These are phyloP conservation scores for Cyanodermella asteris DNA, from an alignment of 2,329 filamentous ascomycete genomes.

Conservation along the genomic window DNA sequence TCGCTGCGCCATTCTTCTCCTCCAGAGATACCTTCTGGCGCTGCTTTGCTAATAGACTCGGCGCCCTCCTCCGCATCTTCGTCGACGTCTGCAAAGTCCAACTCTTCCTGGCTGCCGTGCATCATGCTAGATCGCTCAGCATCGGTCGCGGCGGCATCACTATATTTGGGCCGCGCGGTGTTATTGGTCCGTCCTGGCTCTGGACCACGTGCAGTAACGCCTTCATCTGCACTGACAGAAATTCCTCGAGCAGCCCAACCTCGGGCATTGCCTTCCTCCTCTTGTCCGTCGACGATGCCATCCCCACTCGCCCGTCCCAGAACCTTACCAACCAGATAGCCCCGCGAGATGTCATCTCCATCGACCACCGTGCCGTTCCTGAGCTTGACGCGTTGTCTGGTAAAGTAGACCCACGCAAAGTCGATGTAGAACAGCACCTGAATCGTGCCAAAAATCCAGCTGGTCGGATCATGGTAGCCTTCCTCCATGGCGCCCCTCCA, in stretches of 20 bases:
- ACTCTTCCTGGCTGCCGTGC: not conserved
- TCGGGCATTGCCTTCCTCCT: slow-evolving; percentile 15
- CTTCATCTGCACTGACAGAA: slow-evolving; percentile 37
- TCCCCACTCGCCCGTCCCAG: slow-evolving; percentile 33
- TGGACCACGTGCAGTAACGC: slow-evolving; percentile 9
- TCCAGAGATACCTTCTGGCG: too few relatives aligned
- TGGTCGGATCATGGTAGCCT: slow-evolving; percentile 42
- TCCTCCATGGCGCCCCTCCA: slow-evolving; percentile 39
- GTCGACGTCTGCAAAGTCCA: too few relatives aligned
- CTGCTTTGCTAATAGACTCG: not conserved
- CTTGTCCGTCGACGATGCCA: slow-evolving; percentile 12
- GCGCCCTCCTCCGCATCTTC: not conserved
- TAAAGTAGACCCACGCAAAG: slow-evolving; percentile 95
- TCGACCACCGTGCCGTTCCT: slow-evolving; percentile 74
- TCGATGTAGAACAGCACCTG: slow-evolving; percentile 82
- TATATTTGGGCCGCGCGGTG: too few relatives aligned
- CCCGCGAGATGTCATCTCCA: slow-evolving; percentile 63
- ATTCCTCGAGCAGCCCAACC: slow-evolving; percentile 35
- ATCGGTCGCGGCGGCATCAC: not conserved
- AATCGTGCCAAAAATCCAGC: slow-evolving; percentile 66
- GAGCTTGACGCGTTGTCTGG: slow-evolving; percentile 80
- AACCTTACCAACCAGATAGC: slow-evolving; percentile 63
- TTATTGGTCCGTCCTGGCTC: slow-evolving; percentile 1
- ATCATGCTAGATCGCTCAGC: slow-evolving; percentile 1
- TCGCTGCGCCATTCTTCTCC: too few relatives aligned